A percentile compares a stretch with the other conserved stretches of the same genome.
Conservation (phyloP, 2,329 filamentous ascomycete genomes). For the Fusarium goolgardi region DNA sequence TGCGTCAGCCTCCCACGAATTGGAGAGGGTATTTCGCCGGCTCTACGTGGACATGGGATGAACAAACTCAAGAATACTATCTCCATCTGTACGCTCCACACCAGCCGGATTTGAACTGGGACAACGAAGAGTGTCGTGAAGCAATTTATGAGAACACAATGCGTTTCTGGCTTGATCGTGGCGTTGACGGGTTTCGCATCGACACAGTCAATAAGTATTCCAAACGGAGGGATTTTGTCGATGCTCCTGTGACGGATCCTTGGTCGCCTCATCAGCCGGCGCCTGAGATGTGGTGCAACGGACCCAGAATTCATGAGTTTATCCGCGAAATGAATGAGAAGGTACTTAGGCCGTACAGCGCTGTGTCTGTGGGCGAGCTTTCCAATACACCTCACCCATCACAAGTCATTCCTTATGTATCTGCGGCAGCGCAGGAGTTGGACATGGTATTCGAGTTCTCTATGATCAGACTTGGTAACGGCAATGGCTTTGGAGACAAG, state of each 20-base stretch:
- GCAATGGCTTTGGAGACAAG: slow-evolving; percentile 59
- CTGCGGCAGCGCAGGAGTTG: slow-evolving; percentile 62
- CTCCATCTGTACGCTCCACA: slow-evolving; percentile 73
- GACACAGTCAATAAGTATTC: slow-evolving; percentile 76
- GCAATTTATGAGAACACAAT: slow-evolving; percentile 75
- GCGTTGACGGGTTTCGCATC: slow-evolving; percentile 73
- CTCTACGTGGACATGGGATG: slow-evolving; percentile 66
- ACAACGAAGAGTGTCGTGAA: slow-evolving; percentile 71
- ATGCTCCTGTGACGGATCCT: slow-evolving; percentile 60
- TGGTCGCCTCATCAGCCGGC: slow-evolving; percentile 56
- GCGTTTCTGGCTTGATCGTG: slow-evolving; percentile 78
- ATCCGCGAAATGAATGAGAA: slow-evolving; percentile 67
- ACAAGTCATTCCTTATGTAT: slow-evolving; percentile 67
- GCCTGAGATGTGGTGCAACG: slow-evolving; percentile 67
- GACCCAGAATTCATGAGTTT: slow-evolving; percentile 72
- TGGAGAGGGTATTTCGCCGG: slow-evolving; percentile 61
- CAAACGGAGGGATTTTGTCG: slow-evolving; percentile 68
- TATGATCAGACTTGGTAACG: slow-evolving; percentile 65
- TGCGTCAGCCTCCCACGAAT: slow-evolving; percentile 69
- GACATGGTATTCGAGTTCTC: slow-evolving; percentile 72
- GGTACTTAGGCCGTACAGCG: slow-evolving; percentile 65
- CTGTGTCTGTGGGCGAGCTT: slow-evolving; percentile 72
- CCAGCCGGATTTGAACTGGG: slow-evolving; percentile 84
- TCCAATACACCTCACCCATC: slow-evolving; percentile 64
- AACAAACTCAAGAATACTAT: slow-evolving; percentile 64